Evolutionary conservation across 2,329 filamentous ascomycete genomes (phyloP), one percentile per base, ranked within the genome.

Genomic region (Monosporascus sp.): DNA sequence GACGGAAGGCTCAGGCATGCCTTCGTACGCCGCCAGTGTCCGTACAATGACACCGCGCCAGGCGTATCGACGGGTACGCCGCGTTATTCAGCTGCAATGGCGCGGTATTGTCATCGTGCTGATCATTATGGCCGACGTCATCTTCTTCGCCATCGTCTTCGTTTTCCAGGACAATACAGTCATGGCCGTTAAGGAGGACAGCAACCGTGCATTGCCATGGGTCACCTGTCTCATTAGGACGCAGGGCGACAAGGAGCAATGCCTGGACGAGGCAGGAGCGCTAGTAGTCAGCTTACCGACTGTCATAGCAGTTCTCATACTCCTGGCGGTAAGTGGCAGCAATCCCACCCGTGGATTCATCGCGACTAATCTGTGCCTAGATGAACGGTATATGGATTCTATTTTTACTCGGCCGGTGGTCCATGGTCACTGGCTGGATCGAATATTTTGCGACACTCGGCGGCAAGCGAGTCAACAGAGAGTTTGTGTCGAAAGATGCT

Each of bases 71-170:
- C 85, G 94, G 62, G 83, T 99, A 38, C 85, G 86, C 59, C 87
- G 91, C 61, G 91, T 97, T 19, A 82, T 99, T 38, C 85, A 89
- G 67, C 82, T 97, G 4, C 94, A 99, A 71, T 99, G 94, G 94
- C 84, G 93, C 62, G 93, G 92, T 45, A 93, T 97, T 56, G 83
- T 85, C 44, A 90, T 97, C 56, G 91, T 97, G 16, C 77, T 95
- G 50, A 87, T 97, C 67, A 96, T 97, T 61, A 82, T 97, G 54
- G 82, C 84, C 55, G 92, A 97, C 68, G 91, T 97, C 57, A 85
- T 97, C 64, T 96, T 96, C 78, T 97, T 97, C 72, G 87, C 92
- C 2, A 78, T 96, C 46, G 82, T 96, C 52, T 97, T 97, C 67
- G 87, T 97, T 48, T 90, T 90, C 67, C 82, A 96, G 66, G 89